A percentile compares a stretch with the other conserved stretches of the same genome.
These are phyloP conservation scores for Gautieria morchelliformis DNA, from an alignment of 768 basidiomycete species.

Conservation along the genomic window DNA sequence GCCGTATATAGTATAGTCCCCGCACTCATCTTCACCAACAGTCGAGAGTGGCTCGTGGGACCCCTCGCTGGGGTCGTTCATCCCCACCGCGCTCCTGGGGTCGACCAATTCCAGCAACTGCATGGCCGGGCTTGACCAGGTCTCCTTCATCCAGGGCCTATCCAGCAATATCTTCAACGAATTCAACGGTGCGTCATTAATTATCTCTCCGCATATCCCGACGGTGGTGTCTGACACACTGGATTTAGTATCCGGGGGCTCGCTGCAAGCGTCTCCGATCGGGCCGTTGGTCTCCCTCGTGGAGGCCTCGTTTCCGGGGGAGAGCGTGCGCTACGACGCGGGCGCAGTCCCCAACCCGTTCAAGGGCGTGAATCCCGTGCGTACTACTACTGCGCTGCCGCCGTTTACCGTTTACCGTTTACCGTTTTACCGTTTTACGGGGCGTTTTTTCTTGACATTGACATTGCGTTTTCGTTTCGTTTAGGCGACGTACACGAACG, in stretches of 20 bases:
- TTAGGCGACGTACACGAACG: conserved; percentile 20
- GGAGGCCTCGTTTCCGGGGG: neutral
- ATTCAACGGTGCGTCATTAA: conserved; percentile 7
- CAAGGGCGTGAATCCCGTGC: conserved; percentile 22
- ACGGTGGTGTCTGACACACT: neutral
- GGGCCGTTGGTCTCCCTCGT: conserved; percentile 22
- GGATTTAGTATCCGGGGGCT: too few species aligned
- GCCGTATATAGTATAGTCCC: too few species aligned
- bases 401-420: too few species aligned
- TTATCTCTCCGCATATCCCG: neutral
- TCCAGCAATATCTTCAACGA: conserved; percentile 29
- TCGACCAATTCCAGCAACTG: conserved; percentile 16
- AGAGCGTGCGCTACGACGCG: conserved; percentile 16
- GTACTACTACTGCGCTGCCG: neutral
- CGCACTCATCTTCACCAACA: conserved; percentile 8
- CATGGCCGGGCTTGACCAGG: conserved; percentile 27
- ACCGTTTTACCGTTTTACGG: too few species aligned
- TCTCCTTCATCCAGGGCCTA: conserved; percentile 27
- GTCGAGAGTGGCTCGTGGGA: conserved; percentile 35
- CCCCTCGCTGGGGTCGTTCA: conserved; percentile 35
- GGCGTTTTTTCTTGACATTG: neutral
- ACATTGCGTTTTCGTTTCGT: neutral
- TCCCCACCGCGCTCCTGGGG: conserved; percentile 36
- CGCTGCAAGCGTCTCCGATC: conserved; percentile 8
- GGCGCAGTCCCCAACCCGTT: conserved; percentile 31